Evolutionary conservation across 2,329 filamentous ascomycete genomes (phyloP), one percentile per base, ranked within the genome.

Genomic region (Colletotrichum trifolii): DNA sequence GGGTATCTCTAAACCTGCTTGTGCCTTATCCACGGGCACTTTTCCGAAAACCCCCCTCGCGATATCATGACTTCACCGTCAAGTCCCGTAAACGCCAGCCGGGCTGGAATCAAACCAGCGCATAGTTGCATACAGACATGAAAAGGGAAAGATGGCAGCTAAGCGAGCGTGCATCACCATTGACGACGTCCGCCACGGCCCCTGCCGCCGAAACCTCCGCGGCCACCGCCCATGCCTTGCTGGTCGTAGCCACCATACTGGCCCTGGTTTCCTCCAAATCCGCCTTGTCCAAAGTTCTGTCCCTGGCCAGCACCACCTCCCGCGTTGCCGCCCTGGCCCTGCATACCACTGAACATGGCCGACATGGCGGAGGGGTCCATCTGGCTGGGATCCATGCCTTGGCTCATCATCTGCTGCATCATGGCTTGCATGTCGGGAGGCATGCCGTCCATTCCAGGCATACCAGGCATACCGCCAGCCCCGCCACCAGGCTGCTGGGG

Each of bases 391-490:
- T 90, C 88, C 79, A 90, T 87, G 25, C 87, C 88, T 1, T 82
- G 81, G 1, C 84, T 82, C 84, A 90, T 89, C 87, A 90, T 89
- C 75, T 90, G 87, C 75, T 90, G 87, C 86, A 90, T 88, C 85
- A 90, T 88, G 49, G 82, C 81, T 73, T 90, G 87, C 85, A 90
- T 89, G 73, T 90, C 88, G 0, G 87, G 84, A 3, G 86, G 78
- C 76, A 89, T 87, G n/a, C 85, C 86, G 33, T 89, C 87, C 84
- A 88, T 87, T 4, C 84, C 84, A 0, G 82, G 71, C 80, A 87
- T 86, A 7, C 78, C 78, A 1, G 77, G 74, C 81, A 85, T 84
- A 2, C 76, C 79, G 11, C 54, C 64, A 13, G 70, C 70, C 36
- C 68, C 70, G n/a, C 69, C 70, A 6, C 65, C 73, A 6, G 56